These are phyloP conservation scores for Xylona heveae DNA, from an alignment of 495 filamentous ascomycete genomes.

Conservation along the genomic window DNA sequence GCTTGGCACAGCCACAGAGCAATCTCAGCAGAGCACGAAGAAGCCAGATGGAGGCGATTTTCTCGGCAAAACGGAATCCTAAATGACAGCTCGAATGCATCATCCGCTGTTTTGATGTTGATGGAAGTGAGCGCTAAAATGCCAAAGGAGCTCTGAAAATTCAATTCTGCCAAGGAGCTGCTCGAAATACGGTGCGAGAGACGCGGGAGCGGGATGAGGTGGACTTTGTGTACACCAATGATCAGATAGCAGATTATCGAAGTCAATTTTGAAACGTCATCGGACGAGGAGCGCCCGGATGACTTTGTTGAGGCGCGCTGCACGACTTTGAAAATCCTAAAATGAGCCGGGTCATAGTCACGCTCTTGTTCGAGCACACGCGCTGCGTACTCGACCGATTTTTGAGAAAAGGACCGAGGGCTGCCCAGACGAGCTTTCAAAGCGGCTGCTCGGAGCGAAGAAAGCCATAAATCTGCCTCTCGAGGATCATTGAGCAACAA, in stretches of 20 bases:
- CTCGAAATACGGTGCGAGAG: slow-evolving; percentile 29
- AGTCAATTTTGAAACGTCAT: slow-evolving; percentile 54
- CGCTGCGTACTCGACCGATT: slow-evolving; percentile 40
- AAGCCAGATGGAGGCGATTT: slow-evolving; percentile 53
- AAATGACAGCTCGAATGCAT: slow-evolving; percentile 72
- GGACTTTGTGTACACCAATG: slow-evolving; percentile 63
- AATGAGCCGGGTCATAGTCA: slow-evolving; percentile 45
- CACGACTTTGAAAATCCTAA: slow-evolving; percentile 69
- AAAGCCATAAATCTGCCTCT: slow-evolving; percentile 57
- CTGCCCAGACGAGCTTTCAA: slow-evolving; percentile 30
- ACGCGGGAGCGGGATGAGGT: slow-evolving; percentile 57
- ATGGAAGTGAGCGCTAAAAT: slow-evolving; percentile 53
- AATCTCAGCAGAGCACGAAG: slow-evolving; percentile 55
- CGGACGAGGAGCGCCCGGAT: slow-evolving; percentile 41
- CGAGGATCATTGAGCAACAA: slow-evolving; percentile 53
- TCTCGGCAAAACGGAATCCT: slow-evolving; percentile 43
- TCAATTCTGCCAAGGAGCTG: slow-evolving; percentile 27
- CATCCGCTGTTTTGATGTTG: slow-evolving; percentile 48
- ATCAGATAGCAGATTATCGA: slow-evolving; percentile 65
- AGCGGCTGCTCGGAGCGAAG: slow-evolving; percentile 39
- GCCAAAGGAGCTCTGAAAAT: slow-evolving; percentile 36
- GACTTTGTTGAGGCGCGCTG: slow-evolving; percentile 42
- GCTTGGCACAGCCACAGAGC: slow-evolving; percentile 49
- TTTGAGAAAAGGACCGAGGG: slow-evolving; percentile 32
- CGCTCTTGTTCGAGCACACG: slow-evolving; percentile 43